Conservation (phyloP, 192 early-diverging fungal genomes). For the Coemansia sp. region DNA sequence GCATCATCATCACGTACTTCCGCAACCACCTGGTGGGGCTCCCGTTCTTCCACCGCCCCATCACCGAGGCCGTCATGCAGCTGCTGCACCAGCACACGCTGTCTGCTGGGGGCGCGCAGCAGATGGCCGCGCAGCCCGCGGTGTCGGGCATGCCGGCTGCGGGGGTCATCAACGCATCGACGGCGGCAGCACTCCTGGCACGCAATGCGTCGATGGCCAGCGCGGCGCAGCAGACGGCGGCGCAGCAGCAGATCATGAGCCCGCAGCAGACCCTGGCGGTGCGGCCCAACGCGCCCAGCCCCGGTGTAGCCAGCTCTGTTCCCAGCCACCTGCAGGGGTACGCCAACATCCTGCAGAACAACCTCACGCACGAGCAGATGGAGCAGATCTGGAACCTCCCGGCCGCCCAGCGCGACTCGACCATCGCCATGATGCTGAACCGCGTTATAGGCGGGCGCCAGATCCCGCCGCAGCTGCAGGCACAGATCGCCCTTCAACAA, state of each 20-base stretch:
- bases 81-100: constrained; percentile 11
- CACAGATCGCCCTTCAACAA: constrained; percentile 15
- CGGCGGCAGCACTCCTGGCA: constrained; percentile 10
- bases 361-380: constrained; percentile 16
- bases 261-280: constrained; percentile 31
- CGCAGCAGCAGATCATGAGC: constrained; percentile 35
- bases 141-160: constrained; percentile 13
- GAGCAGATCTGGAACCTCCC: constrained; percentile 20
- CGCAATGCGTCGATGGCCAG: constrained; percentile 1
- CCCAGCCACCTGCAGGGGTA: constrained; percentile 10
- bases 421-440: background rate
- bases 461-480: constrained; percentile 12
- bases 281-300: constrained; percentile 28
- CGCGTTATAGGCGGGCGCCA: constrained; percentile 1
- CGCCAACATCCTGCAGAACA: constrained; percentile 4
- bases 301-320: constrained; percentile 8
- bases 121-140: constrained; percentile 31
- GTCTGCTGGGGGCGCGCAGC: background rate
- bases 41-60: constrained; percentile 26
- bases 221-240: background rate
- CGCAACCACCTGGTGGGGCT: constrained; percentile 23
- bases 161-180: constrained; percentile 5
- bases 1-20: constrained; percentile 32
- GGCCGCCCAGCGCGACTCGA: constrained; percentile 14
- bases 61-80: constrained; percentile 13